Evolutionary conservation across 768 basidiomycete genomes (phyloP).

Genomic region (Phlebiopsis flavidoalba): DNA sequence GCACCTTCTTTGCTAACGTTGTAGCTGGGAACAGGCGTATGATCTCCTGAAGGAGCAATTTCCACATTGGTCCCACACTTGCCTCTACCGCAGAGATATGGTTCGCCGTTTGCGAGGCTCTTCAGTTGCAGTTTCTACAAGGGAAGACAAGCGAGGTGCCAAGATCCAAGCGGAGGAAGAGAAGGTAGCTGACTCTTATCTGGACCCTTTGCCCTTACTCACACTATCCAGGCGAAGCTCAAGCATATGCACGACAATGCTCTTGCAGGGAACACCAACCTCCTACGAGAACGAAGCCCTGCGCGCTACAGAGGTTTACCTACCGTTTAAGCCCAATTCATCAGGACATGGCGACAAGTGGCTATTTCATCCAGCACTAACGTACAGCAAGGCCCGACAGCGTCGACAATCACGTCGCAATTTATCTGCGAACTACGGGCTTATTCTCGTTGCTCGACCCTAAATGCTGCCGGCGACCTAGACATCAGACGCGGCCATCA

Average conservation of each 20-base stretch:
- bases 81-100: constrained; percentile 50
- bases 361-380: constrained; percentile 54
- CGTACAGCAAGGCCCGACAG: constrained; percentile 53
- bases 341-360: constrained; percentile 68
- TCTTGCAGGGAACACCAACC: constrained; percentile 38
- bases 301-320: constrained; percentile 60
- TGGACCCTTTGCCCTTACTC: background rate
- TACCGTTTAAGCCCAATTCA: constrained; percentile 53
- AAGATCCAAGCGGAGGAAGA: constrained; percentile 72
- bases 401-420: constrained; percentile 53
- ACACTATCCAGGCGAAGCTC: constrained; percentile 46
- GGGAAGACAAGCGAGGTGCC: constrained; percentile 55
- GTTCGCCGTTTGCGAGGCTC: constrained; percentile 55
- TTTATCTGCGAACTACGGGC: constrained; percentile 67
- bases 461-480: constrained; percentile 51
- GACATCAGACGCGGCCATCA: constrained; percentile 50
- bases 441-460: constrained; percentile 66
- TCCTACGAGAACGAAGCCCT: constrained; percentile 45
- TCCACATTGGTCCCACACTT: constrained; percentile 59
- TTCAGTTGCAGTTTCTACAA: constrained; percentile 44
- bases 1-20: background rate
- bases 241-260: constrained; percentile 57
- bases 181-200: constrained; percentile 40
- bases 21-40: constrained; percentile 49
- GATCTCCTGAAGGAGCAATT: constrained; percentile 51